Base-by-base conservation (phyloP, 306 rosid species). In the Trifolium dubium region DNA sequence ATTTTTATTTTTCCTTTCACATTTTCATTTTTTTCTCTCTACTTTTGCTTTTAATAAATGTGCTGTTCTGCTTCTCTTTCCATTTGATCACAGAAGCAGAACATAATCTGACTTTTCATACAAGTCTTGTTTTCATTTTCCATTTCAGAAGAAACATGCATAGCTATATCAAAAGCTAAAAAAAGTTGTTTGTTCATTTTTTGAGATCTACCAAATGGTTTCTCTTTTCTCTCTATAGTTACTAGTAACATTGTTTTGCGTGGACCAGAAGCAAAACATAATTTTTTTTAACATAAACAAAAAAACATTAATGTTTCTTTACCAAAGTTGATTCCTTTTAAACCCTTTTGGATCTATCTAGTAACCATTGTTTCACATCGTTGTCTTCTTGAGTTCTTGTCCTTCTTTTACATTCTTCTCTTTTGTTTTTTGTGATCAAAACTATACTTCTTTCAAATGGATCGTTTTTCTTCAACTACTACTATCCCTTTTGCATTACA, bases 401-500 rank as follows among this genome's bases (percentile, higher is more conserved):
- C 53, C 2, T 37, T 37, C 23, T 7, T 37, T 37, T 37, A 37
- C 40, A 4, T 37, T 44, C 54, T 62, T 77, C 61, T 64, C 31
- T 64, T 39, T 34, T 62, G 64, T 32, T 59, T 59, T 29, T 59
- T n/a, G 17, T n/a, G 4, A 35, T 12, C 17, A 61, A 54, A 62
- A 14, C 23, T 9, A 23, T 0, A 28, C 35, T 53, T 10, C 14
- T 8, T 32, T 54, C 64, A 50, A 82, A 93, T 94, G 98, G 98
- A 94, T 31, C 77, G 83, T 43, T 39, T 87, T 64, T 73, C 92
- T 8, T 71, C 88, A 0, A 54, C 81, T 13, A 37, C 84, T 13
- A 3, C 77, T 69, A 56, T 93, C 9, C 93, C 92, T 0, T 90
- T 88, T 10, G 39, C 93, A 64, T 83, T 93, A 31, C 76, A 82